Evolutionary conservation across 2,329 filamentous ascomycete genomes (phyloP).

Genomic region (Verticillium albo-atrum): DNA sequence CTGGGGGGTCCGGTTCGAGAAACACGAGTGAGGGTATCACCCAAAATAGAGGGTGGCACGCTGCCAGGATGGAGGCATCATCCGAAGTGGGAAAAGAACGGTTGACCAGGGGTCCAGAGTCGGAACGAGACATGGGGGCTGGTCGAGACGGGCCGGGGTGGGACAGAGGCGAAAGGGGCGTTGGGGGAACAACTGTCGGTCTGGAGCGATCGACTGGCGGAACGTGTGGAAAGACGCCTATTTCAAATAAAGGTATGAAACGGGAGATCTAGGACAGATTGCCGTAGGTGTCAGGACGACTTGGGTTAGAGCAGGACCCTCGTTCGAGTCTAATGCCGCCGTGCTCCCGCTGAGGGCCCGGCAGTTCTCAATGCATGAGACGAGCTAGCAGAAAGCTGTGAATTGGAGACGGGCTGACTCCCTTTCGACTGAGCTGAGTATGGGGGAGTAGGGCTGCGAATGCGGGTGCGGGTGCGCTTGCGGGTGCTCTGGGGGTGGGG

Average conservation of each 20-base stretch:
- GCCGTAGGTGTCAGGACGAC: neutral
- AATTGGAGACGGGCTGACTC: neutral
- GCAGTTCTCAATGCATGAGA: neutral
- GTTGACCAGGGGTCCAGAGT: neutral
- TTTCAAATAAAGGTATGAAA: constrained; percentile 2
- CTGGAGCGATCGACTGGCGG: neutral
- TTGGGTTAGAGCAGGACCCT: neutral
- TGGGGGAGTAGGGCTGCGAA: neutral
- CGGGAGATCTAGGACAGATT: constrained; percentile 1
- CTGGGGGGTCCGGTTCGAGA: constrained; percentile 9
- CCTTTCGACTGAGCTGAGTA: neutral
- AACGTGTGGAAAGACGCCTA: neutral
- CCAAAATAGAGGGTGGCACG: neutral
- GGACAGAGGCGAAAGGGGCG: neutral
- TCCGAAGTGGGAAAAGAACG: neutral
- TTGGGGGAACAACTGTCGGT: neutral
- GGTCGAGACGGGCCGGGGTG: neutral
- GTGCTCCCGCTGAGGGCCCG: neutral
- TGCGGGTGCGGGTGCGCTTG: neutral
- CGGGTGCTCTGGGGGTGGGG: neutral
- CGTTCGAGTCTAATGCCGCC: neutral
- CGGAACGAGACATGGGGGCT: neutral
- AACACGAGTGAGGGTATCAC: constrained; percentile 1
- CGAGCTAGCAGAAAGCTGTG: neutral
- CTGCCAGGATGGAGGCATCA: neutral